phyloP scores from a whole-genome alignment of 192 early-diverging fungal species.

The Coemansia sp. region DNA sequence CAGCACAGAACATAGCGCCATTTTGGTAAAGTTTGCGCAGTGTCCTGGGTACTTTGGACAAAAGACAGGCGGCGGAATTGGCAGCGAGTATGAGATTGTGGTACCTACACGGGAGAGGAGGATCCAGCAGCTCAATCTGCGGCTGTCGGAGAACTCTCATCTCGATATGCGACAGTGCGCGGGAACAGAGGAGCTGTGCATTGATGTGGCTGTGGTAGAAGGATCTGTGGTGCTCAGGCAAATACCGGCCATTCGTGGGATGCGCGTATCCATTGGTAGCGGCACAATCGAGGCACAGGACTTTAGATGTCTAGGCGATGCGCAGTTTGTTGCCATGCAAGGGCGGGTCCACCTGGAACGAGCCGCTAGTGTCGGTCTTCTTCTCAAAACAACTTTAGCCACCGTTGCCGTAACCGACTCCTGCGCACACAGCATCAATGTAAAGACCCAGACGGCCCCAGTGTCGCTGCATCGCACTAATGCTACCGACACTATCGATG shows the following conservation, averaged over 20 bases:
- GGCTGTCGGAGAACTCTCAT: constrained; percentile 27
- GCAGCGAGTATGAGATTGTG: constrained; percentile 12
- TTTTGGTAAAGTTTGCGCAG: not conserved
- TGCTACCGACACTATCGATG: constrained; percentile 5
- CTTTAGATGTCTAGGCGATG: not conserved
- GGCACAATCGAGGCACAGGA: constrained; percentile 16
- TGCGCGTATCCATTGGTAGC: constrained; percentile 29
- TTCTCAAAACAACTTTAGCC: constrained; percentile 17
- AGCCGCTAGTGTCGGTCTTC: not conserved
- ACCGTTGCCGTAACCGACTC: constrained; percentile 3
- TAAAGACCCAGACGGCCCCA: constrained; percentile 4
- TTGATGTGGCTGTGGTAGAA: constrained; percentile 31
- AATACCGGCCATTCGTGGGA: not conserved
- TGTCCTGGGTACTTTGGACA: not conserved
- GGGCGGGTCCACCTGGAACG: constrained; percentile 14
- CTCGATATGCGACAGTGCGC: constrained; percentile 3
- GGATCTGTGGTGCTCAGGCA: constrained; percentile 11
- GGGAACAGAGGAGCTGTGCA: not conserved
- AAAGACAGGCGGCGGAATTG: not conserved
- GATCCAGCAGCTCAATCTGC: constrained; percentile 8
- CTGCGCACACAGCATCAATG: not conserved
- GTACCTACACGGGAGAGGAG: not conserved
- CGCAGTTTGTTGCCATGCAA: constrained; percentile 24
- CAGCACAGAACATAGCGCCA: not conserved
- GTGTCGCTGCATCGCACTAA: not conserved